Conservation (phyloP, 108 stramenopile species). For the Nitzschia inconspicua region DNA sequence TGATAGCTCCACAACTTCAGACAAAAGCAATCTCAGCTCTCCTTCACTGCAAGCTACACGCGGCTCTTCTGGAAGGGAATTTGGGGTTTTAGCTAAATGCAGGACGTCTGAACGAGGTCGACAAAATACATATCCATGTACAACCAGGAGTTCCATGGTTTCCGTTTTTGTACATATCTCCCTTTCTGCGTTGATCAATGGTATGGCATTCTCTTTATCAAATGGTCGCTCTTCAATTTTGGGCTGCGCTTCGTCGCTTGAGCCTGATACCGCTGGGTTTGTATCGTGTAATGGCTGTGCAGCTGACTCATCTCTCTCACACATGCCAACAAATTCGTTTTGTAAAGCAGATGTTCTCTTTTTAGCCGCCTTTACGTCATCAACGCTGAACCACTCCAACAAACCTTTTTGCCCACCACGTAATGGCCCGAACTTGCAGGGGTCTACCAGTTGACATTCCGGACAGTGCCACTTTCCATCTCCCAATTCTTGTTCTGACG, state of each 20-base stretch:
- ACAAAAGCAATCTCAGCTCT: background rate
- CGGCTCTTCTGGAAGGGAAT: no score
- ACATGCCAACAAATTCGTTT: no score
- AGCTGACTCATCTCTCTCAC: no score
- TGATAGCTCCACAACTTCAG: background rate
- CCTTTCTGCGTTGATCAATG: no score
- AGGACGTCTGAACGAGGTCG: slow-evolving; percentile 2
- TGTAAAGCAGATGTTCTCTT: no score
- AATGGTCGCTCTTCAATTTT: no score
- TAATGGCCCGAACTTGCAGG: slow-evolving; percentile 54
- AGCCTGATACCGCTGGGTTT: no score
- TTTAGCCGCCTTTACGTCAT: slow-evolving; percentile 19
- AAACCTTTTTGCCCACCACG: slow-evolving; percentile 47
- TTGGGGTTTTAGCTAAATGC: no score
- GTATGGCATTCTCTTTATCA: no score
- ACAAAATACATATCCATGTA: slow-evolving; percentile 31
- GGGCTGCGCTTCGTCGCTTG: no score
- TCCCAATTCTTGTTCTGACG: slow-evolving; percentile 29
- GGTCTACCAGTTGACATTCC: slow-evolving; percentile 68
- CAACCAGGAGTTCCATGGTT: slow-evolving; percentile 19
- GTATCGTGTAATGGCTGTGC: no score
- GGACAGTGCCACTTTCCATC: slow-evolving; percentile 81
- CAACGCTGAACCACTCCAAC: slow-evolving; percentile 68
- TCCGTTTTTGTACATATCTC: background rate
- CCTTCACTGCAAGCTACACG: background rate